Evolutionary conservation across 108 stramenopile genomes (phyloP), one percentile per base, ranked within the genome.

Genomic region (Conticribra weissflogii): DNA sequence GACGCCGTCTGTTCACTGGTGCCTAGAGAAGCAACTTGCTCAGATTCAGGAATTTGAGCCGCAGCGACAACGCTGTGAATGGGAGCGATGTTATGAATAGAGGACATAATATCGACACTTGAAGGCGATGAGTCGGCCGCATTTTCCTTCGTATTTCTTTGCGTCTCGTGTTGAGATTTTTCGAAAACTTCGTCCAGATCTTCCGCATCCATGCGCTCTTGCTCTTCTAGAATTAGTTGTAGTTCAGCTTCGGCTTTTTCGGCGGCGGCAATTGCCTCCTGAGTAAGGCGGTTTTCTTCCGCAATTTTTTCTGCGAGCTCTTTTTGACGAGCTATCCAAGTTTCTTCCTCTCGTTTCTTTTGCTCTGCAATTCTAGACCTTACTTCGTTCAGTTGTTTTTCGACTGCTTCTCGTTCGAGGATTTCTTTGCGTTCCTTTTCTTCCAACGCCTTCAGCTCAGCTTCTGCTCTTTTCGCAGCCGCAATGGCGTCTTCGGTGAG

Each of bases 41-140:
- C 23, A 41, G 16, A n/a, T 3, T 32, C 14, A 21, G 34, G 9
- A 59, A 36, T 31, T 2, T 27, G 33, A 30, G 33, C 22, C 36
- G 59, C 59, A 32, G 36, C 24, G 1, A 59, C 34, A 24, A 59
- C 36, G 22, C 44, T 44, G 59, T 59, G 59, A 1, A 59, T n/a
- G 16, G 59, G 36, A 1, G 24, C 36, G 44, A 59, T 59, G 21
- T 44, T 59, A 32, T 59, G 34, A 22, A 59, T 59, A n/a, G 32
- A 36, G 36, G 32, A 14, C 34, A 59, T 34, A 3, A 44, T 23
- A 12, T 59, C 59, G 12, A 36, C 59, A 23, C 24, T 23, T 12
- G 3, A 36, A 18, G 19, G 15, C 21, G 33, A 19, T 14, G 58
- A 19, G 3, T 59, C 32, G 3, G 21, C 33, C 3, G 3, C 36